Conservation (phyloP, 116 monocot genomes). For the Trichopus zeylanicus region DNA sequence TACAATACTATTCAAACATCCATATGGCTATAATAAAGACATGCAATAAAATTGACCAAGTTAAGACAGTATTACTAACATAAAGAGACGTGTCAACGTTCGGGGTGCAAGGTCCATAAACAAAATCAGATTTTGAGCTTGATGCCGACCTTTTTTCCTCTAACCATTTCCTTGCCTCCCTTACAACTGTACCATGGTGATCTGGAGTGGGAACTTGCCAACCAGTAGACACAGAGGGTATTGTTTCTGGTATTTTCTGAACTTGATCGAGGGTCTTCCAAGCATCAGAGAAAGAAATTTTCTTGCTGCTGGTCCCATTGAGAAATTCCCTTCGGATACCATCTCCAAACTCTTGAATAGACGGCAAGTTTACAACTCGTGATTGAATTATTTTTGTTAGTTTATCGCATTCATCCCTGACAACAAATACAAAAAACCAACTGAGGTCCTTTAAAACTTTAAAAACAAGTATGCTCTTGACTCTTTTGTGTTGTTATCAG, state of each 20-base stretch:
- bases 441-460: no score
- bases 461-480: conserved; percentile 1
- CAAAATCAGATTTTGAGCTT: conserved; percentile 30
- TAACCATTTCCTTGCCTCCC: conserved; percentile 74
- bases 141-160: conserved; percentile 49
- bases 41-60: conserved; percentile 1
- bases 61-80: conserved; percentile 26
- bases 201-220: conserved; percentile 22
- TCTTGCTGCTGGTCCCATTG: conserved; percentile 7
- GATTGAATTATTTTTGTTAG: conserved; percentile 50
- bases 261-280: conserved; percentile 7
- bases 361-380: conserved; percentile 33
- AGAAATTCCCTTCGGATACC: conserved; percentile 8
- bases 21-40: no score
- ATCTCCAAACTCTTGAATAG: conserved; percentile 12
- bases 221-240: conserved; percentile 16
- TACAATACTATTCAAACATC: no score
- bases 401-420: conserved; percentile 42
- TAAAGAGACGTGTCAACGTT: conserved; percentile 31
- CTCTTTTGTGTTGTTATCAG: not conserved
- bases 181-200: conserved; percentile 33
- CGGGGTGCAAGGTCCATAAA: conserved; percentile 49
- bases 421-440: conserved; percentile 1
- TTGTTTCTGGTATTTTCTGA: conserved; percentile 13
- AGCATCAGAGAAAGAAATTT: conserved; percentile 4